Evolutionary conservation across 345 rosid genomes (phyloP).

Genomic region (Carallia pectinifolia): DNA sequence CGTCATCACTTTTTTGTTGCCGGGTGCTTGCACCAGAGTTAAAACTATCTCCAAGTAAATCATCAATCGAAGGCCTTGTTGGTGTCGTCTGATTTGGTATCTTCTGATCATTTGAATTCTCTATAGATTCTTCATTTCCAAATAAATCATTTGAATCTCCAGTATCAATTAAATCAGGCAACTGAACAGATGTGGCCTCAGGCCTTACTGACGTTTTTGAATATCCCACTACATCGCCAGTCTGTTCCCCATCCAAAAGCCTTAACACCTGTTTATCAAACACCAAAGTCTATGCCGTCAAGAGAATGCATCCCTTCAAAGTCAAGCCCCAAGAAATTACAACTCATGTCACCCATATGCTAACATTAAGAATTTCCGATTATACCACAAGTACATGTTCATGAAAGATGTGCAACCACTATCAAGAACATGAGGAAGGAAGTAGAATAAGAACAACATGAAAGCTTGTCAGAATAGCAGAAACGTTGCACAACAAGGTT

Average conservation of each 20-base stretch:
- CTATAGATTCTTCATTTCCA: conserved; percentile 43
- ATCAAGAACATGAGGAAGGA: too few species aligned
- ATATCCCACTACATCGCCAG: conserved; percentile 35
- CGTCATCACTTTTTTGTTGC: conserved; percentile 54
- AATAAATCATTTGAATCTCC: conserved; percentile 49
- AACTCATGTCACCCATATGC: not conserved
- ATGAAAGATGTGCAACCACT: too few species aligned
- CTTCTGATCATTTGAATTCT: conserved; percentile 37
- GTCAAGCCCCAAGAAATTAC: not conserved
- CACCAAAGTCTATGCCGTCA: conserved; percentile 3
- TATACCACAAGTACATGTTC: not conserved
- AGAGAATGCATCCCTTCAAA: not conserved
- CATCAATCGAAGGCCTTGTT: conserved; percentile 55
- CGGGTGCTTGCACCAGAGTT: conserved; percentile 32
- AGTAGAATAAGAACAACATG: too few species aligned
- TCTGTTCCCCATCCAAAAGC: conserved; percentile 63
- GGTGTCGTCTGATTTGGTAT: conserved; percentile 32
- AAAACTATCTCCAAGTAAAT: conserved; percentile 67
- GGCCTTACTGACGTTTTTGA: conserved; percentile 48
- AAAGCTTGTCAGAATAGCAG: too few species aligned
- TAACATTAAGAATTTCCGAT: not conserved
- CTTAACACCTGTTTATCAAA: conserved; percentile 58
- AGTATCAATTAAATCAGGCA: conserved; percentile 84
- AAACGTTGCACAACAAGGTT: too few species aligned
- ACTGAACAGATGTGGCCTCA: conserved; percentile 40